phyloP scores from a whole-genome alignment of 371 early-diverging fungal genomes.

The Apophysomyces sp. region DNA sequence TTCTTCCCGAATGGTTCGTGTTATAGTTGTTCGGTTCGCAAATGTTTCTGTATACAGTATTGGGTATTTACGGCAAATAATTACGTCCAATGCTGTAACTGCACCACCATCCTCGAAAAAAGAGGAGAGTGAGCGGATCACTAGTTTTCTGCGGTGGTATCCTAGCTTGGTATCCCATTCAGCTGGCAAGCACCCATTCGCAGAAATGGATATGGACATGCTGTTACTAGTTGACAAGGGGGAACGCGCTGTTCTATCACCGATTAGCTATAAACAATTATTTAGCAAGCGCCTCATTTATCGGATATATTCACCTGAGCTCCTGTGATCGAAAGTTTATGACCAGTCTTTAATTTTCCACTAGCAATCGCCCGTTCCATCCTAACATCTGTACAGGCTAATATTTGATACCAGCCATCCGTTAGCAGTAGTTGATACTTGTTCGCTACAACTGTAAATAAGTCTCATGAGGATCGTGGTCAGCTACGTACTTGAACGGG shows the following conservation, averaged over 20 bases:
- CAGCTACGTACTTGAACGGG: not conserved
- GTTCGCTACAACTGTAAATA: conserved; percentile 2
- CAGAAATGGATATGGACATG: conserved; percentile 42
- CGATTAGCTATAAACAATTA: conserved; percentile 25
- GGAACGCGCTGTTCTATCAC: conserved; percentile 33
- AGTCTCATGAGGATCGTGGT: not conserved
- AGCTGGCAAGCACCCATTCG: conserved; percentile 65
- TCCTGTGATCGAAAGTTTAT: conserved; percentile 66
- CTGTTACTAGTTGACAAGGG: conserved; percentile 15
- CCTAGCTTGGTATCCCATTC: conserved; percentile 75
- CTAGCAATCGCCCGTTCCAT: conserved; percentile 47
- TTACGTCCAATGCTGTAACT: conserved; percentile 68
- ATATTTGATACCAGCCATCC: conserved; percentile 80
- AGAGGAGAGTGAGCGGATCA: conserved; percentile 37
- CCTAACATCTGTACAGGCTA: conserved; percentile 54
- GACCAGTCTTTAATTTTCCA: conserved; percentile 57
- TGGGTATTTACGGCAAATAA: conserved; percentile 66
- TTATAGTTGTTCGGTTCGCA: conserved; percentile 42
- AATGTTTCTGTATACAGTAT: conserved; percentile 57
- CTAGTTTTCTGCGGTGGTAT: conserved; percentile 39
- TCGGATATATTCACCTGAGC: conserved; percentile 48
- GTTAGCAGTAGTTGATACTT: conserved; percentile 53
- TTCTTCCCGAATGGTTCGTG: conserved; percentile 61
- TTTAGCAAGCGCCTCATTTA: not conserved
- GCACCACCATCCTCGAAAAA: conserved; percentile 66